Percentiles rank a stretch among this genome's conserved stretches.
These are phyloP conservation scores for Delonix regia DNA, from an alignment of 306 rosid genomes.

Conservation along the genomic window DNA sequence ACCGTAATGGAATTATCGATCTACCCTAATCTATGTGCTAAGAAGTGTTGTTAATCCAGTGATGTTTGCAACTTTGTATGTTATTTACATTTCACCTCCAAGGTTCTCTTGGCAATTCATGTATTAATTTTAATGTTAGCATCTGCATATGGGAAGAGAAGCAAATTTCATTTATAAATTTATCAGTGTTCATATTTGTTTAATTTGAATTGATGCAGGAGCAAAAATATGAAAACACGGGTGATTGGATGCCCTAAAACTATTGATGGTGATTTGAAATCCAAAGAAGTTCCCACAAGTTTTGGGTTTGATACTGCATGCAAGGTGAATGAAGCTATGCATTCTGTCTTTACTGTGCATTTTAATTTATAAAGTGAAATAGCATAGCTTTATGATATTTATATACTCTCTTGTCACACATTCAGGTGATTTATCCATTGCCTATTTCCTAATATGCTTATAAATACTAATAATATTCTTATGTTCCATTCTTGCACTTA, in stretches of 20 bases:
- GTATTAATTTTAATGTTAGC: not conserved
- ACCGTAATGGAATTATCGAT: slow-evolving; percentile 2
- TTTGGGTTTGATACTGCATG: slow-evolving; percentile 99
- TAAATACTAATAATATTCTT: too few species aligned
- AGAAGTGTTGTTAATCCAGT: slow-evolving; percentile 27
- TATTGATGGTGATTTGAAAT: slow-evolving; percentile 93
- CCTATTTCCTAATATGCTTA: not conserved
- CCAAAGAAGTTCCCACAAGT: slow-evolving; percentile 97
- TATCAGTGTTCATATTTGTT: not conserved
- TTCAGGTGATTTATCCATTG: not conserved
- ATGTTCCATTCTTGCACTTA: slow-evolving; percentile 4
- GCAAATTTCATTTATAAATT: not conserved
- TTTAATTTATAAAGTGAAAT: slow-evolving; percentile 1
- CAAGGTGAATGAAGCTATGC: slow-evolving; percentile 65
- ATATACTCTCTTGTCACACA: not conserved
- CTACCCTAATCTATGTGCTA: not conserved
- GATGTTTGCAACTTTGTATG: slow-evolving; percentile 20
- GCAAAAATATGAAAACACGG: slow-evolving; percentile 74
- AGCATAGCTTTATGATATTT: slow-evolving; percentile 17
- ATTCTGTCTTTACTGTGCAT: not conserved
- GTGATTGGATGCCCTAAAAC: slow-evolving; percentile 99
- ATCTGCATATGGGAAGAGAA: not conserved
- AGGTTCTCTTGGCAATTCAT: not conserved
- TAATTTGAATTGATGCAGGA: slow-evolving; percentile 51
- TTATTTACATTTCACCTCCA: not conserved